Base-by-base conservation (phyloP, 2,329 filamentous ascomycete species). In the Escovopsis sp. region DNA sequence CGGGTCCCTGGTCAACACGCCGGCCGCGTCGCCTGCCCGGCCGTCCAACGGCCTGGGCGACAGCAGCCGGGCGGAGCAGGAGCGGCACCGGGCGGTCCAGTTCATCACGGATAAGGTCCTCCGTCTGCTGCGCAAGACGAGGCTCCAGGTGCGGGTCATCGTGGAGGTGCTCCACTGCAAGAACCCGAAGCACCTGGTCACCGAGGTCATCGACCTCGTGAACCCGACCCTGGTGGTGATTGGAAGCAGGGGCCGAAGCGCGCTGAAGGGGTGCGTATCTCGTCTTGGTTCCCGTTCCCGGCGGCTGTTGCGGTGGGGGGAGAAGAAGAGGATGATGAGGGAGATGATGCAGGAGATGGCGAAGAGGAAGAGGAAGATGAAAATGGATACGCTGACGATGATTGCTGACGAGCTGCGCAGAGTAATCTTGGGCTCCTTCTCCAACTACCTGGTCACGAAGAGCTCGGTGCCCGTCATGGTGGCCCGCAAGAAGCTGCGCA, bases 91-190 rank as follows among this genome's bases (percentile, higher is more conserved):
- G 46, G 86, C 86, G 0, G 74, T 88, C n/a, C 74, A 85, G 42
- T 75, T 79, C 38, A 86, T 98, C 41, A 87, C 84, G 1, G 74
- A 88, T 37, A 74, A 80, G 25, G 84, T 93, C 36, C 72, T 90
- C n/a, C 81, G 79, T 44, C 63, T 96, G 31, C 61, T 98, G 40
- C 72, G 88, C 40, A 94, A 93, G 66, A 98, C 90, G 1, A 75
- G 82, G 43, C 65, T 98, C 39, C 88, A 98, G 55, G 87, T 94
- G 33, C 76, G 86, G 39, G 82, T 94, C 33, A 85, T 94, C 34
- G 79, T 98, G 25, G 90, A 98, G 58, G 88, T 96, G 19, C 79
- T 98, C 45, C 90, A 96, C 59, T 96, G 90, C 76, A 96, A 94
- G 67, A 94, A 83, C 50, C 86, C 90, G 4, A 88, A 90, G 56